These are phyloP conservation scores for Stephania japonica DNA, from an alignment of 164 flowering plant species.

Conservation along the genomic window DNA sequence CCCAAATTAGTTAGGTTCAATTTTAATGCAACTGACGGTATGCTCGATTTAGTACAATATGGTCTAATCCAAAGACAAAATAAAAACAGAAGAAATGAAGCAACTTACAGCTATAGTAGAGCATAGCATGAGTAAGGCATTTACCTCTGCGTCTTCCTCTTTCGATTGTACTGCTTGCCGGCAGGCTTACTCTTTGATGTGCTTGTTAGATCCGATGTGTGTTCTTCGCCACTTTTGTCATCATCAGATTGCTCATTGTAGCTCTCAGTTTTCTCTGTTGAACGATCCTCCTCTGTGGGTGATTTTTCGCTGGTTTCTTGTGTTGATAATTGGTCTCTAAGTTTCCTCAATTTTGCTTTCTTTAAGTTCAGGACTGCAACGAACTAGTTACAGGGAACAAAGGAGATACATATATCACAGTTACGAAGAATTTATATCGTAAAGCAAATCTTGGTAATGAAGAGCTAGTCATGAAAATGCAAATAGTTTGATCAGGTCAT, in stretches of 20 bases:
- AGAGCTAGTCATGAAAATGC: not conserved
- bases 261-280: conserved; percentile 57
- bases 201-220: conserved; percentile 18
- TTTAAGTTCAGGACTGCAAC: conserved; percentile 67
- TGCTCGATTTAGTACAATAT: too few relatives aligned
- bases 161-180: conserved; percentile 33
- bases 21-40: too few relatives aligned
- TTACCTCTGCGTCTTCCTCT: conserved; percentile 27
- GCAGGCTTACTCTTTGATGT: conserved; percentile 35
- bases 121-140: not conserved
- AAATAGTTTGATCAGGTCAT: not conserved
- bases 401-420: not conserved
- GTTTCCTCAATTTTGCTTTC: conserved; percentile 79
- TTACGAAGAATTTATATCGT: not conserved
- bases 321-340: conserved; percentile 48
- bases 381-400: conserved; percentile 42
- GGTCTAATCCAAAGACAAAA: too few relatives aligned
- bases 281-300: conserved; percentile 46
- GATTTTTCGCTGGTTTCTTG: conserved; percentile 20
- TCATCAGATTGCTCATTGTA: conserved; percentile 44
- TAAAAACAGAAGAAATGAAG: not conserved
- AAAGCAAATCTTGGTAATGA: not conserved
- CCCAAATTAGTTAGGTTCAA: too few relatives aligned
- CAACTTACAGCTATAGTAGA: not conserved
- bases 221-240: conserved; percentile 31